Conservation (phyloP, 1,139 yeast species). For the Debaryomyces sp. region DNA sequence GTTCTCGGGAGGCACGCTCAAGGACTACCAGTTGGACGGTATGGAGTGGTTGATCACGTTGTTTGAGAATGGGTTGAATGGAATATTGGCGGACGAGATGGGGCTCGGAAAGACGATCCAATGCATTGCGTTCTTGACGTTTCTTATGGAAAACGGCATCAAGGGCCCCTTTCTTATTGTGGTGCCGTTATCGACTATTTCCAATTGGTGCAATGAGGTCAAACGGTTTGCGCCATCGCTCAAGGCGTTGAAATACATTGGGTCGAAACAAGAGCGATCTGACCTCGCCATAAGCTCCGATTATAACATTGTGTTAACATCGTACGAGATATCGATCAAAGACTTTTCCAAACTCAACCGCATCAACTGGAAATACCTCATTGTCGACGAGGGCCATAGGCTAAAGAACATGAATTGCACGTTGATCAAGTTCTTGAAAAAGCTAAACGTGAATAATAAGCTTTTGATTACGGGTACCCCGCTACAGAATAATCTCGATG, state of each 20-base stretch:
- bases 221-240: conserved; percentile 71
- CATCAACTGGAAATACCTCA: conserved; percentile 75
- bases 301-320: conserved; percentile 64
- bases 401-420: conserved; percentile 80
- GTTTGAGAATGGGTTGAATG: conserved; percentile 92
- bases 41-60: conserved; percentile 87
- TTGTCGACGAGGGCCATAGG: conserved; percentile 96
- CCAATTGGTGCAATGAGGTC: conserved; percentile 83
- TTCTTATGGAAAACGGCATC: conserved; percentile 77
- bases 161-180: conserved; percentile 84
- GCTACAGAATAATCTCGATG: conserved; percentile 83
- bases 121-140: conserved; percentile 76
- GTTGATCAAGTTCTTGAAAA: conserved; percentile 70
- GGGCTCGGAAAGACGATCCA: conserved; percentile 93
- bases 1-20: conserved; percentile 67
- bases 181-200: conserved; percentile 84
- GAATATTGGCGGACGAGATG: conserved; percentile 96
- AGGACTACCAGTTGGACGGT: conserved; percentile 87
- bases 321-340: conserved; percentile 77
- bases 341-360: conserved; percentile 59
- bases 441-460: conserved; percentile 66
- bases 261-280: conserved; percentile 58
- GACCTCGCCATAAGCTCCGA: conserved; percentile 25
- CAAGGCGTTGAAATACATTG: conserved; percentile 66
- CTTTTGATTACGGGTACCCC: conserved; percentile 91